Evolutionary conservation across 257 asterid species (phyloP).

Genomic region (Verbena officinalis): DNA sequence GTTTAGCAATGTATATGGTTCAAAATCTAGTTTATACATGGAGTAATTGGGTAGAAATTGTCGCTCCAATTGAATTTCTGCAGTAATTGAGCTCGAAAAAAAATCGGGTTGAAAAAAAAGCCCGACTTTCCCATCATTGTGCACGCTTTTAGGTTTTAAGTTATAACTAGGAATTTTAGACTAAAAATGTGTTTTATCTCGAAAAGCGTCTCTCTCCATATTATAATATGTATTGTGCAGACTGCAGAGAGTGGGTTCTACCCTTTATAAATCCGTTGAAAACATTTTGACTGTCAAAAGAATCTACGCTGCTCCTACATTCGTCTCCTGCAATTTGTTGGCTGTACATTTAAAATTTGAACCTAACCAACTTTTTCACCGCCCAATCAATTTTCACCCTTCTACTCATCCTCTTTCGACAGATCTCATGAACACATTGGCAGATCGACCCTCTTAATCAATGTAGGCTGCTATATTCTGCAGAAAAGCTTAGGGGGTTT

Average conservation of each 20-base stretch:
- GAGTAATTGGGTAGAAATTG: too few species aligned
- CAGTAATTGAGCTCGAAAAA: too few species aligned
- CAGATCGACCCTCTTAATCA: constrained; percentile 30
- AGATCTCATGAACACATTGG: constrained; percentile 38
- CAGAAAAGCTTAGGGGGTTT: constrained; percentile 14
- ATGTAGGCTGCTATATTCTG: constrained; percentile 14
- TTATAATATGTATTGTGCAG: too few species aligned
- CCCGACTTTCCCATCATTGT: too few species aligned
- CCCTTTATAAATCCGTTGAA: neutral
- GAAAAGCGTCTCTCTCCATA: neutral
- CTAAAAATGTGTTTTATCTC: too few species aligned
- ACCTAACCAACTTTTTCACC: constrained; percentile 26
- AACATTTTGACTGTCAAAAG: constrained; percentile 29
- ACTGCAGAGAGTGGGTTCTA: too few species aligned
- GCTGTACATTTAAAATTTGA: constrained; percentile 28
- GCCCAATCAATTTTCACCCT: constrained; percentile 5
- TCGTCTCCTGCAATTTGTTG: constrained; percentile 31
- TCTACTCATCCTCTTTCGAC: constrained; percentile 17
- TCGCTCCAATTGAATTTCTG: too few species aligned
- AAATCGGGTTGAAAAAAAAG: too few species aligned
- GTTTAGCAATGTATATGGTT: too few species aligned
- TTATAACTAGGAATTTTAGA: too few species aligned
- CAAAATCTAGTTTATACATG: too few species aligned
- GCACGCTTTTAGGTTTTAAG: too few species aligned
- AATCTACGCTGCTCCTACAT: neutral